Base-by-base conservation (phyloP, 345 rosid species). In the Bretschneidera sinensis region DNA sequence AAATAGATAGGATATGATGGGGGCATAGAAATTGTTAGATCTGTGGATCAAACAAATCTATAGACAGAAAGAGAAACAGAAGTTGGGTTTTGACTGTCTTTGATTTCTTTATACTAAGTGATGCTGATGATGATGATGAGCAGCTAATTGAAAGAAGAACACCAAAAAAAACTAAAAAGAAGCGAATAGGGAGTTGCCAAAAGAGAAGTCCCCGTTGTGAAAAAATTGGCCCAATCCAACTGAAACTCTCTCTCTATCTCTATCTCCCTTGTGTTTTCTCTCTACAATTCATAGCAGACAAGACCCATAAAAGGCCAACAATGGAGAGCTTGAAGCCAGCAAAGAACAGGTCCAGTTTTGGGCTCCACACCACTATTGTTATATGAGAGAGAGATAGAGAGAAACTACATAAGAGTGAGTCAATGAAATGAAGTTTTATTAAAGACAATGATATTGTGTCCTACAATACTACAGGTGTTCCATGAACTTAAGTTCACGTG, bases 291-390 rank as follows among this genome's bases (percentile, higher is more conserved):
- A 68, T 21, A 70, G 72, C 77, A 81, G 88, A 82, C 85, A 80
- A 85, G 78, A 69, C 74, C 91, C 83, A 85, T 81, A 80, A 77
- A 80, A 78, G 68, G 79, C 79, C 84, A 82, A 77, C 83, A 67
- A 81, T 70, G 77, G 80, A 68, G 80, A 81, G 86, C 78, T 81
- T 63, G 79, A 67, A 68, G 91, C 87, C 95, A 82, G 91, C 92
- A 74, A 79, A 74, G 92, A 89, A 65, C 31, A 76, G 90, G 89
- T 72, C 89, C 86, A 70, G 76, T 55, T 63, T 58, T 75, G 92
- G 97, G 94, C 85, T 80, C 94, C 91, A 88, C 94, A 34, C 16
- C 53, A 50, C 75, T 24, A 9, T 33, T 59, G 61, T 28, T n/a
- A 35, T 50, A 15, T 54, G n/a, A 57, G 69, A 66, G 51, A 61